Conservation (phyloP, 2,329 filamentous ascomycete genomes). For the Pseudofabraea citricarpa region DNA sequence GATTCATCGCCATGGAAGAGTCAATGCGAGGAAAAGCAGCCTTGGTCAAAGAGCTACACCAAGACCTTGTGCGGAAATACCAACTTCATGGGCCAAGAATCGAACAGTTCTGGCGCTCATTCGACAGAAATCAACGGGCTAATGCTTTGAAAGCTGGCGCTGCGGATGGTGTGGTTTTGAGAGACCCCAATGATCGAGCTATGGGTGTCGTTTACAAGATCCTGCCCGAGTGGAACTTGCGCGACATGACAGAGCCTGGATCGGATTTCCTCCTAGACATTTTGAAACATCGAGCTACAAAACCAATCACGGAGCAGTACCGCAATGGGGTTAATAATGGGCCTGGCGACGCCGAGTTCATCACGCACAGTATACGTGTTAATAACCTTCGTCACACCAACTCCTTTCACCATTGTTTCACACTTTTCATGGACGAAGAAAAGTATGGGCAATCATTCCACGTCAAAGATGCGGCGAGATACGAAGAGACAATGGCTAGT, state of each 20-base stretch:
- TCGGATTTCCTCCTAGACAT: conserved; percentile 34
- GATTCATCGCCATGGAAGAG: no score
- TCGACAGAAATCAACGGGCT: conserved; percentile 29
- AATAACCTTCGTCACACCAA: conserved; percentile 28
- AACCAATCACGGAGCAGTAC: conserved; percentile 31
- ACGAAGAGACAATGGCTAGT: conserved; percentile 16
- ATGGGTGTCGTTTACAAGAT: conserved; percentile 35
- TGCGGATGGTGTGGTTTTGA: conserved; percentile 29
- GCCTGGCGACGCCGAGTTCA: conserved; percentile 32
- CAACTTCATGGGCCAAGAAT: conserved; percentile 29
- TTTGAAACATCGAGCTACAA: conserved; percentile 34
- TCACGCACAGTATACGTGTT: conserved; percentile 30
- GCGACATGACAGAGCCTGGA: conserved; percentile 31
- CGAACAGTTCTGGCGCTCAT: conserved; percentile 35
- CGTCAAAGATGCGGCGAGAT: conserved; percentile 14
- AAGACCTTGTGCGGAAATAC: conserved; percentile 36
- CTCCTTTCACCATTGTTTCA: conserved; percentile 28
- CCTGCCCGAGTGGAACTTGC: conserved; percentile 39
- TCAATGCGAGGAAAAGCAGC: no score
- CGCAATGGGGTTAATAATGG: conserved; percentile 21
- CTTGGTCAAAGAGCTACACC: conserved; percentile 31
- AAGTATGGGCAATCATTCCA: conserved; percentile 33
- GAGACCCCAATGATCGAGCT: conserved; percentile 29
- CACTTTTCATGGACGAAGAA: conserved; percentile 30
- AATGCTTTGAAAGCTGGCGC: conserved; percentile 31